phyloP scores from a whole-genome alignment of 2,329 filamentous ascomycete genomes.

The Fusarium humuli region DNA sequence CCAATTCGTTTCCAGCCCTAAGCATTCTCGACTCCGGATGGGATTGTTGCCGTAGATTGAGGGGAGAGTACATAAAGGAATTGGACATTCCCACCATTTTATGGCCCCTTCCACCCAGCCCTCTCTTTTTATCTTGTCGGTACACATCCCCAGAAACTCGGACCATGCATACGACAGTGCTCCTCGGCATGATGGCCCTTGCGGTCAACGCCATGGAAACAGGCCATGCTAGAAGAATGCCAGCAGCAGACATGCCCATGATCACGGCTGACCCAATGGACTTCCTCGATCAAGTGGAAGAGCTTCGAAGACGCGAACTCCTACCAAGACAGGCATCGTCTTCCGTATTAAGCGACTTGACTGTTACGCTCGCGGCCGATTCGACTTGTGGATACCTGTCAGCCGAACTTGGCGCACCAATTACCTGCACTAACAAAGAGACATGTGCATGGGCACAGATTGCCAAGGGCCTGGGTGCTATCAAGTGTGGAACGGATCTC shows the following conservation, averaged over 20 bases:
- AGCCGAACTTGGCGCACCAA: background rate
- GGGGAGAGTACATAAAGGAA: background rate
- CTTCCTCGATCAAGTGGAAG: background rate
- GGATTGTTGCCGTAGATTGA: background rate
- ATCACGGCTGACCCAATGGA: background rate
- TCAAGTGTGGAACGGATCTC: background rate
- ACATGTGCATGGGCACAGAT: background rate
- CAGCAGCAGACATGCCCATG: background rate
- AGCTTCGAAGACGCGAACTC: background rate
- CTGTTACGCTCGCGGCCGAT: background rate
- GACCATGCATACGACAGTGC: background rate
- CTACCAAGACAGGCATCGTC: no score
- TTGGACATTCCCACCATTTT: background rate
- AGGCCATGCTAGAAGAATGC: background rate
- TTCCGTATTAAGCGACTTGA: no score
- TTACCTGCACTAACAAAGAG: background rate
- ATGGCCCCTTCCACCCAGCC: rapidly evolving
- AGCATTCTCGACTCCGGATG: background rate
- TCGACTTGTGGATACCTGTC: constrained; percentile 2
- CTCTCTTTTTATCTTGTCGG: rapidly evolving
- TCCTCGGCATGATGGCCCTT: background rate
- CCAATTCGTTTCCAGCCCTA: background rate
- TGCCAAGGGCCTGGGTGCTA: no score
- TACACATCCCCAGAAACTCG: rapidly evolving
- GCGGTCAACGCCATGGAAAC: background rate